Evolutionary conservation across 2,329 filamentous ascomycete genomes (phyloP).

Genomic region (Albifimbria verrucaria): DNA sequence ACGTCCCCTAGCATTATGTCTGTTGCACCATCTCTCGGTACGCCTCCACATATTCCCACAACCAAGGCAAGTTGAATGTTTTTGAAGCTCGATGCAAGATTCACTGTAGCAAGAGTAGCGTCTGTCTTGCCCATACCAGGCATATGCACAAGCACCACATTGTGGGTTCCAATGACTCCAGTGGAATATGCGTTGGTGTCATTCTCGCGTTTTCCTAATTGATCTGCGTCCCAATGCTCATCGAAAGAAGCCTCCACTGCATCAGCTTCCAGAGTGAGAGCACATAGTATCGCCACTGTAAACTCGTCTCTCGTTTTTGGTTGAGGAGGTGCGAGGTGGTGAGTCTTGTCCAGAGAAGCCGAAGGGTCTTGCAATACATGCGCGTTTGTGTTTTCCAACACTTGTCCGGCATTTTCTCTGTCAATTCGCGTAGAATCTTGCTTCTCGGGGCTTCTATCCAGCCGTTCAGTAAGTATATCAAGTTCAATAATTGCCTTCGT

Average conservation of each 20-base stretch:
- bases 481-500: too few species aligned
- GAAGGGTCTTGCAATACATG: too few species aligned
- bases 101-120: constrained; percentile 14
- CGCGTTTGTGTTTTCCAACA: too few species aligned
- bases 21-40: constrained; percentile 9
- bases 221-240: constrained; percentile 7
- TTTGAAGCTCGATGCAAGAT: constrained; percentile 11
- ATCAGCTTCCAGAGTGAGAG: constrained; percentile 6
- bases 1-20: constrained; percentile 24
- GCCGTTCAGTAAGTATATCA: too few species aligned
- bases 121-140: constrained; percentile 23
- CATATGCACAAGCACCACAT: constrained; percentile 26
- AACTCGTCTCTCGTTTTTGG: too few species aligned
- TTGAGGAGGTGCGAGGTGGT: too few species aligned
- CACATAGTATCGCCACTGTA: constrained; percentile 7
- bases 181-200: constrained; percentile 23
- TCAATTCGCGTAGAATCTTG: too few species aligned
- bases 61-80: constrained; percentile 16
- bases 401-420: too few species aligned
- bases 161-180: constrained; percentile 18
- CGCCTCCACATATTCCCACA: constrained; percentile 17
- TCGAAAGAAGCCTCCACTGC: constrained; percentile 2
- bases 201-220: too few species aligned
- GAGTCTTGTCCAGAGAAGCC: too few species aligned
- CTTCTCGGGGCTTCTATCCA: too few species aligned